Conservation (phyloP, 768 basidiomycete species). For the Cystofilobasidium ferigula region DNA sequence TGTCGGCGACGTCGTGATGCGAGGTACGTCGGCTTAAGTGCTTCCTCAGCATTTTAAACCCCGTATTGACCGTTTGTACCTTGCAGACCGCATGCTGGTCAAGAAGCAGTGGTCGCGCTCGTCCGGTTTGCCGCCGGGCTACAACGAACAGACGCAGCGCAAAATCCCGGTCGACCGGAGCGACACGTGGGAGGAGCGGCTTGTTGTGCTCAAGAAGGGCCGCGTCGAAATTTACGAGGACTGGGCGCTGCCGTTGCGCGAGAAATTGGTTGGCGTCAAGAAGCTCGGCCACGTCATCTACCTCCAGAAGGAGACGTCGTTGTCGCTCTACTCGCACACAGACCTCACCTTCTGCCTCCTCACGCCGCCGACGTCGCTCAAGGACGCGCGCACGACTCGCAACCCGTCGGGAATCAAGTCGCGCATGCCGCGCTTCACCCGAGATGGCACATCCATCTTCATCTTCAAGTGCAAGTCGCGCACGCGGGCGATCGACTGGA, state of each 20-base stretch:
- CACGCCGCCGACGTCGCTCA: constrained; percentile 16
- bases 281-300: constrained; percentile 21
- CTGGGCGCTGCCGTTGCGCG: constrained; percentile 20
- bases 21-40: constrained; percentile 4
- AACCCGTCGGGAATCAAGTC: constrained; percentile 3
- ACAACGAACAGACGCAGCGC: constrained; percentile 19
- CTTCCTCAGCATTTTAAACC: background rate
- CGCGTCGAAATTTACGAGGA: constrained; percentile 24
- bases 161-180: constrained; percentile 16
- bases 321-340: constrained; percentile 24
- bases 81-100: constrained; percentile 21
- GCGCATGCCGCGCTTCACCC: background rate
- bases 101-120: constrained; percentile 18
- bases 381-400: background rate
- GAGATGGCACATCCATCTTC: constrained; percentile 21
- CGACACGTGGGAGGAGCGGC: constrained; percentile 24
- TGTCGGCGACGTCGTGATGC: constrained; percentile 15
- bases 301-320: constrained; percentile 13
- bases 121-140: constrained; percentile 11
- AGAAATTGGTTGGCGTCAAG: constrained; percentile 11
- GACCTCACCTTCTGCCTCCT: constrained; percentile 21
- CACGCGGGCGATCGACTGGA: constrained; percentile 24
- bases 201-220: constrained; percentile 23
- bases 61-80: background rate
- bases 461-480: constrained; percentile 24